Conservation (phyloP, 2,329 filamentous ascomycete genomes). For the Zasmidium angulare region DNA sequence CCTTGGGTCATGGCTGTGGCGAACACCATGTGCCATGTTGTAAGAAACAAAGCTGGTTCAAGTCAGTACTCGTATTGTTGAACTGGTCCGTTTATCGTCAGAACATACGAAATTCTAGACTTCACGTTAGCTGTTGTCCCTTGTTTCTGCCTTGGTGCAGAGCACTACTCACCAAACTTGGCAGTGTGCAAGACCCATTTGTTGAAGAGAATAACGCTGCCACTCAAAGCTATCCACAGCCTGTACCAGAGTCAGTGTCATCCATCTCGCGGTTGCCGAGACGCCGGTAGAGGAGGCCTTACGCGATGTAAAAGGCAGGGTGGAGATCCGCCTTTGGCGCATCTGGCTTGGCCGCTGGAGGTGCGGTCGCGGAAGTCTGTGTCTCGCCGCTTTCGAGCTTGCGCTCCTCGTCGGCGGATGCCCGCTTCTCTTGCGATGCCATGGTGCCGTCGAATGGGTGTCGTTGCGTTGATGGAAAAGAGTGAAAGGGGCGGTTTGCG, state of each 20-base stretch:
- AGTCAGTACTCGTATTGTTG: background rate
- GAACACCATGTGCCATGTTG: conserved; percentile 93
- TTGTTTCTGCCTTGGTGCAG: background rate
- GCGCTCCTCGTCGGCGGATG: conserved; percentile 73
- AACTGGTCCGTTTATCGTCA: background rate
- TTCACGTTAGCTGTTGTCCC: conserved; percentile 8
- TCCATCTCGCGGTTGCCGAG: conserved; percentile 36
- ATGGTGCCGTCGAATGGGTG: conserved; percentile 7
- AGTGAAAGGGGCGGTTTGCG: background rate
- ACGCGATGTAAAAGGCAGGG: conserved; percentile 79
- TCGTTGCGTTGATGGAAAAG: background rate
- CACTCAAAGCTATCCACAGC: conserved; percentile 84
- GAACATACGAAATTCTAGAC: conserved; percentile 19
- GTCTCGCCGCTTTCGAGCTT: conserved; percentile 66
- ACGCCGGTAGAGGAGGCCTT: conserved; percentile 32
- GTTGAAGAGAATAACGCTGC: conserved; percentile 97
- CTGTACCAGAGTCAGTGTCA: conserved; percentile 13
- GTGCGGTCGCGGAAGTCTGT: conserved; percentile 48
- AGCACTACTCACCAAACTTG: conserved; percentile 62
- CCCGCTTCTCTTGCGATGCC: conserved; percentile 61
- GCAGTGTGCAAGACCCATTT: conserved; percentile 92
- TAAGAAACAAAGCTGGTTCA: conserved; percentile 71
- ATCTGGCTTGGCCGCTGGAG: conserved; percentile 68
- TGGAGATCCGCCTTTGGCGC: conserved; percentile 67
- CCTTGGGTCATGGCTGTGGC: conserved; percentile 92